phyloP scores from a whole-genome alignment of 257 asterid species.

The Ajuga chamaepitys region DNA sequence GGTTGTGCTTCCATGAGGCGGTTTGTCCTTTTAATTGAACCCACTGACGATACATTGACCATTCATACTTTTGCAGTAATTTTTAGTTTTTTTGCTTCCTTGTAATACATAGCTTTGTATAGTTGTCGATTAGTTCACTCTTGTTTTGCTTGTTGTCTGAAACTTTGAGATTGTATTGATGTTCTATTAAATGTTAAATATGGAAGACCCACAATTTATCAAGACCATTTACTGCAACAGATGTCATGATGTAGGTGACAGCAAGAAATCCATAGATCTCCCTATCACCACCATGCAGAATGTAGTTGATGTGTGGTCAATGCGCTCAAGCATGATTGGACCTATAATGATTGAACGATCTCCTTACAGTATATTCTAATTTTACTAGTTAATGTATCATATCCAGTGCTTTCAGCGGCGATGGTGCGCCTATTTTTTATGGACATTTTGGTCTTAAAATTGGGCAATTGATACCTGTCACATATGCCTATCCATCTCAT shows the following conservation, averaged over 20 bases:
- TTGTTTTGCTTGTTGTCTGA: not conserved
- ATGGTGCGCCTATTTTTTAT: not conserved
- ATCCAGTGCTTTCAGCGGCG: not conserved
- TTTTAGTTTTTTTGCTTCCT: not conserved
- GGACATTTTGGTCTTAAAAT: not conserved
- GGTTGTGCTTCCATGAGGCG: conserved; percentile 33
- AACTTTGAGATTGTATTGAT: not conserved
- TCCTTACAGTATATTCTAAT: not conserved
- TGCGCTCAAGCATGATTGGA: not conserved
- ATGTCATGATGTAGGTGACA: not conserved
- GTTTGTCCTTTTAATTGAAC: not conserved
- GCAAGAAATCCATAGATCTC: not conserved
- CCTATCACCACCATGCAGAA: not conserved
- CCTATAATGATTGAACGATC: not conserved
- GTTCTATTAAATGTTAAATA: not conserved
- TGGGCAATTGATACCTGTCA: not conserved
- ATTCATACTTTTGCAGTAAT: not conserved
- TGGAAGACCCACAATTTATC: not conserved
- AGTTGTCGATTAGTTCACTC: not conserved
- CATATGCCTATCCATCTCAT: not conserved
- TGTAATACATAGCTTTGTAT: not conserved
- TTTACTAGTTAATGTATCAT: not conserved
- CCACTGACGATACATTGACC: not conserved
- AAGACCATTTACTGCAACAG: not conserved
- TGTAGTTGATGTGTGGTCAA: not conserved